A percentile compares a stretch with the other conserved stretches of the same genome.
These are phyloP conservation scores for Kluyveromyces nonfermentans DNA, from an alignment of 805 yeast species.

Conservation along the genomic window DNA sequence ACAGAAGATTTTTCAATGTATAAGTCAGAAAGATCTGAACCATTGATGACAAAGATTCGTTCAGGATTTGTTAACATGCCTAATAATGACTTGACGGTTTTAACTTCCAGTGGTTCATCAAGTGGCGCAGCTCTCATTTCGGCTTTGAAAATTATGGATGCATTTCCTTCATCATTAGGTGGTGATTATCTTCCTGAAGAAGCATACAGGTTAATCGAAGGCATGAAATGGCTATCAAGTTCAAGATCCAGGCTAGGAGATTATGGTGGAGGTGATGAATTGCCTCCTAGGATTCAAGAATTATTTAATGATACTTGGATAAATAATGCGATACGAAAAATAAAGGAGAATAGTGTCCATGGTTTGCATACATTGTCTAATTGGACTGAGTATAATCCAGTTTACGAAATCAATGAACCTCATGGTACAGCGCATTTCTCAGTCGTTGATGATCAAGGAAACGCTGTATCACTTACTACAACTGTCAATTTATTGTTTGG, in stretches of 20 bases:
- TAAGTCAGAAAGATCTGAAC: constrained; percentile 36
- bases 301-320: constrained; percentile 53
- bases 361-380: constrained; percentile 39
- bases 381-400: constrained; percentile 73
- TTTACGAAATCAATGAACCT: constrained; percentile 66
- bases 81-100: constrained; percentile 37
- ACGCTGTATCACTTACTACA: constrained; percentile 82
- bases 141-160: constrained; percentile 59
- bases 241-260: constrained; percentile 86
- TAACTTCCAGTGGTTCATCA: constrained; percentile 62
- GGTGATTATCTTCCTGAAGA: constrained; percentile 40
- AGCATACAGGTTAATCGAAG: constrained; percentile 65
- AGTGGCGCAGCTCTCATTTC: constrained; percentile 76
- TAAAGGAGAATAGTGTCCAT: constrained; percentile 34
- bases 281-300: constrained; percentile 33
- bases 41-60: constrained; percentile 21
- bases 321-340: constrained; percentile 36
- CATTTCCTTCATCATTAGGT: constrained; percentile 32
- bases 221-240: constrained; percentile 91
- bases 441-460: constrained; percentile 60
- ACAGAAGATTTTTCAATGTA: constrained; percentile 60
- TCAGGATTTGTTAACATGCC: constrained; percentile 25
- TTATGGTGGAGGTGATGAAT: constrained; percentile 24
- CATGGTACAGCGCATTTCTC: constrained; percentile 89
- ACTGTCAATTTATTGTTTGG: constrained; percentile 84